A percentile compares a stretch with the other conserved stretches of the same genome.
phyloP scores from a whole-genome alignment of 208 protist genomes.

The Tritrichomonas foetus region DNA sequence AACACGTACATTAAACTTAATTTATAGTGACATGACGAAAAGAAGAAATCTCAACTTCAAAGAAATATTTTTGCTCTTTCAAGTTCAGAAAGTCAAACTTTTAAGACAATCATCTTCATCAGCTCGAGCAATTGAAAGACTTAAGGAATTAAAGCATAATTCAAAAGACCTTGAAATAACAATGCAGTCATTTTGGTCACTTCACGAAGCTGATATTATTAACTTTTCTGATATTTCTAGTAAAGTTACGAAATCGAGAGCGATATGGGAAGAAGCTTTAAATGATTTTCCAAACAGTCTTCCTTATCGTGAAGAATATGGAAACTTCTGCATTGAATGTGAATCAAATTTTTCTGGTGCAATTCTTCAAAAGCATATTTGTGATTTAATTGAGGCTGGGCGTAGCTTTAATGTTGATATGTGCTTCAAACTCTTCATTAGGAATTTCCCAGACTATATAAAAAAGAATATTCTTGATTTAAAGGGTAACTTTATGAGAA shows the following conservation, averaged over 20 bases:
- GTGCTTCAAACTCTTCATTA: neutral
- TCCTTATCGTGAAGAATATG: neutral
- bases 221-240: neutral
- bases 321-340: neutral
- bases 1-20: too few species aligned
- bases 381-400: neutral
- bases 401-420: neutral
- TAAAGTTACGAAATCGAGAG: too few species aligned
- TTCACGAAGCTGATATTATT: neutral
- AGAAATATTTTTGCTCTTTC: neutral
- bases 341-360: neutral
- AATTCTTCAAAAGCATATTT: neutral
- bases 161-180: neutral
- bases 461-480: neutral
- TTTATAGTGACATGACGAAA: too few species aligned
- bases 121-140: neutral
- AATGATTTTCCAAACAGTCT: neutral
- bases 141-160: neutral
- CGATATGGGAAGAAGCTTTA: neutral
- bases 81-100: neutral
- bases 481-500: neutral
- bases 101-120: neutral
- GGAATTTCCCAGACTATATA: neutral
- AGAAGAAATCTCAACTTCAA: too few species aligned
- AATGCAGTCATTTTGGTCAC: neutral